Conservation (phyloP, 106 monocot genomes). For the Acorus gramineus region DNA sequence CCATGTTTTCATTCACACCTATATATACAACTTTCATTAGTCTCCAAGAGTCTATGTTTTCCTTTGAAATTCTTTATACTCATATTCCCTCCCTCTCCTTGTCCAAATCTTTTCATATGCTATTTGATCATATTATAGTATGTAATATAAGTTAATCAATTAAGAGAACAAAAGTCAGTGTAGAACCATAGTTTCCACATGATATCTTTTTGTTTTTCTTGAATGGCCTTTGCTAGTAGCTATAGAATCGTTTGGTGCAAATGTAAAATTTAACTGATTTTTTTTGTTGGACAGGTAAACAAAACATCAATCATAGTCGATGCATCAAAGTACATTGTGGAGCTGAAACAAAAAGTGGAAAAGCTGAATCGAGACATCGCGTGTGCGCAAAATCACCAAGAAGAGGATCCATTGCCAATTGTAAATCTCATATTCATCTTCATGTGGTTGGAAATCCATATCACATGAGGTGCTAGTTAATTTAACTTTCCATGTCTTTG, state of each 20-base stretch:
- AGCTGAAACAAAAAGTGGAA: slow-evolving; percentile 77
- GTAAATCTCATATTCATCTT: slow-evolving; percentile 11
- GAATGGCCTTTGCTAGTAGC: no score
- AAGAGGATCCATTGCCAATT: slow-evolving; percentile 28
- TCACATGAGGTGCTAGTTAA: neutral
- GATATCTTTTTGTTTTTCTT: no score
- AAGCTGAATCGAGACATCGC: slow-evolving; percentile 62
- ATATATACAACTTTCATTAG: no score
- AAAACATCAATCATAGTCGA: slow-evolving; percentile 71
- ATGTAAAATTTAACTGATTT: no score
- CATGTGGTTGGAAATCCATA: neutral
- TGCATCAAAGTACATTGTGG: slow-evolving; percentile 81
- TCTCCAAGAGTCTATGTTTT: neutral
- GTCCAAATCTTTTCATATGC: no score
- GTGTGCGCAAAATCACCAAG: slow-evolving; percentile 10
- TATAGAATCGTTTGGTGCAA: no score
- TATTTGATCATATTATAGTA: no score
- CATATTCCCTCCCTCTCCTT: neutral
- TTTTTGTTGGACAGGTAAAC: slow-evolving; percentile 30
- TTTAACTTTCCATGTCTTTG: no score
- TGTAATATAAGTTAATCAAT: no score
- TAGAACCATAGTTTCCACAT: no score
- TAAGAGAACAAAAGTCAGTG: no score
- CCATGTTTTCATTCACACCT: no score
- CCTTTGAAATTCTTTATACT: neutral